phyloP scores from a whole-genome alignment of 2,329 filamentous ascomycete species.

The Chrysosporium keratinophilum region DNA sequence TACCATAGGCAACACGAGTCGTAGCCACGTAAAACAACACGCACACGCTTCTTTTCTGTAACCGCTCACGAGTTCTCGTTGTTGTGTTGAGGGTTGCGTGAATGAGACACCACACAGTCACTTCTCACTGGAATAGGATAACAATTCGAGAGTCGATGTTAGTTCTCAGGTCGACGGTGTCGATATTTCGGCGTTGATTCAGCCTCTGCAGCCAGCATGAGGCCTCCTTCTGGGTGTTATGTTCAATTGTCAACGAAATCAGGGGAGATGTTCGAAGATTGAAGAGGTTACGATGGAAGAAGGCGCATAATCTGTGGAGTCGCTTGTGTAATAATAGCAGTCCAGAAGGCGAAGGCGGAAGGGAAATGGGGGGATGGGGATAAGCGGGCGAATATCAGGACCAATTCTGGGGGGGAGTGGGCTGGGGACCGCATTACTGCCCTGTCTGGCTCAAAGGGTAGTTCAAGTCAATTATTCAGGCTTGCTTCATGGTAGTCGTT shows the following conservation, averaged over 20 bases:
- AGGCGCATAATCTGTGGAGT: background rate
- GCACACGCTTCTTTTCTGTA: too few species aligned
- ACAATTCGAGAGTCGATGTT: too few species aligned
- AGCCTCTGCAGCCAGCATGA: too few species aligned
- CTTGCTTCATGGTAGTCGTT: background rate
- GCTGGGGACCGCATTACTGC: background rate
- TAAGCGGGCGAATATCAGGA: background rate
- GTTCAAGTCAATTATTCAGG: slow-evolving; percentile 3
- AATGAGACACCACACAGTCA: too few species aligned
- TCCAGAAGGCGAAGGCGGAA: background rate
- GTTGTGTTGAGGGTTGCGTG: too few species aligned
- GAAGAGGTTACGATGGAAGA: background rate
- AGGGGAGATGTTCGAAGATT: background rate
- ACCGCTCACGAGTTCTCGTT: too few species aligned
- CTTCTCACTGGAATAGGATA: too few species aligned
- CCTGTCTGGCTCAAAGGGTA: background rate
- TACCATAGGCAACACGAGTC: too few species aligned
- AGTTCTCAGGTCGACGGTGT: too few species aligned
- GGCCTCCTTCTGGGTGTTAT: background rate
- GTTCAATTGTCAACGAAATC: background rate
- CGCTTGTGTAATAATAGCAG: too few species aligned
- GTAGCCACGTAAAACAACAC: too few species aligned
- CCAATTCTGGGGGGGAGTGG: background rate
- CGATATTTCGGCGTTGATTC: background rate
- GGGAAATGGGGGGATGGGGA: background rate